Percentiles rank a stretch among this genome's conserved stretches.
These are phyloP conservation scores for Venturia aucupariae DNA, from an alignment of 2,329 filamentous ascomycete genomes.

Conservation along the genomic window DNA sequence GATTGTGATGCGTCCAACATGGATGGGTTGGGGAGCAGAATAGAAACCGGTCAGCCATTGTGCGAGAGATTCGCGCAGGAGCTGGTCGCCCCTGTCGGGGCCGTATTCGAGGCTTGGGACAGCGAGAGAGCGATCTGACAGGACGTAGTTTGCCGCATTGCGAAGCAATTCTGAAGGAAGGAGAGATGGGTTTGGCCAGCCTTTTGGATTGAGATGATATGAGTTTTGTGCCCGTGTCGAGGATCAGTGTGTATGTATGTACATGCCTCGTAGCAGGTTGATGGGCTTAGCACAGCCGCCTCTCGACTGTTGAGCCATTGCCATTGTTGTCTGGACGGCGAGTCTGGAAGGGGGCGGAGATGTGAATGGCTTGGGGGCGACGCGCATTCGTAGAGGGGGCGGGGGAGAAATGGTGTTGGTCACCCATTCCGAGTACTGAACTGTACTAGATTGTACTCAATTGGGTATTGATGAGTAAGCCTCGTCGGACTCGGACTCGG, in stretches of 20 bases:
- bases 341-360: neutral
- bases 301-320: neutral
- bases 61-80: conserved; percentile 60
- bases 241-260: no score
- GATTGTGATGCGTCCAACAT: conserved; percentile 59
- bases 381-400: no score
- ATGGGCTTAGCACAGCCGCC: neutral
- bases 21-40: conserved; percentile 32
- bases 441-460: no score
- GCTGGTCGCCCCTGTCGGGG: conserved; percentile 63
- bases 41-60: conserved; percentile 62
- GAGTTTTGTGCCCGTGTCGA: neutral
- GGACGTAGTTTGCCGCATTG: conserved; percentile 49
- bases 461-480: no score
- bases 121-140: conserved; percentile 51
- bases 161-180: conserved; percentile 57
- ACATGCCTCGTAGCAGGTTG: conserved; percentile 11
- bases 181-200: conserved; percentile 57
- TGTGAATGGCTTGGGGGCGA: neutral
- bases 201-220: conserved; percentile 26
- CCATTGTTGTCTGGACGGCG: neutral
- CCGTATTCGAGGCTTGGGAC: conserved; percentile 67
- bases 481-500: no score
- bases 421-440: no score
- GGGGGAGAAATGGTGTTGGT: no score